These are phyloP conservation scores for Paracamarosporium sp. DNA, from an alignment of 2,329 filamentous ascomycete species.

Conservation along the genomic window DNA sequence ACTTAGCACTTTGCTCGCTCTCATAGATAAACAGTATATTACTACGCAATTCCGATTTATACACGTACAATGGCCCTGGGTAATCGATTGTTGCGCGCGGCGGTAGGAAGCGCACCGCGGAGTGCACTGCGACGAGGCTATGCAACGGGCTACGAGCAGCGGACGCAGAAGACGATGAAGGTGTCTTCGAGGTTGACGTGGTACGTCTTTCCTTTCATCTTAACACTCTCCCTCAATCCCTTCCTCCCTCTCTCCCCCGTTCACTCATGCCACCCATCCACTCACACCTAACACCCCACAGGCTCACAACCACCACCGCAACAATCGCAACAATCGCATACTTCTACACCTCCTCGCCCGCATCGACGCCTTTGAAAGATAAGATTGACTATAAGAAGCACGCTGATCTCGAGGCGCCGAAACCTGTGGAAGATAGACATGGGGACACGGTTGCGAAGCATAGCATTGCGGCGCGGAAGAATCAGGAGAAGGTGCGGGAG, in stretches of 20 bases:
- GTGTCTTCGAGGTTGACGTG: constrained; percentile 25
- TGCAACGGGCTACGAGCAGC: constrained; percentile 27
- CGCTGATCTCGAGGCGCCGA: constrained; percentile 24
- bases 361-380: neutral
- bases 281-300: constrained; percentile 1
- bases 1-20: neutral
- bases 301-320: constrained; percentile 26
- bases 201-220: constrained; percentile 11
- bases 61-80: neutral
- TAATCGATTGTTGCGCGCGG: neutral
- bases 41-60: neutral
- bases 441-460: constrained; percentile 33
- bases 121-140: constrained; percentile 10
- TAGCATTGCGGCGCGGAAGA: constrained; percentile 32
- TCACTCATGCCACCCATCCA: neutral
- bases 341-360: constrained; percentile 14
- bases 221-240: neutral
- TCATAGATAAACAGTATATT: too few species aligned
- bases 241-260: neutral
- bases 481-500: constrained; percentile 26
- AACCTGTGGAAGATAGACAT: constrained; percentile 33
- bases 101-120: neutral
- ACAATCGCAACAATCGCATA: constrained; percentile 21
- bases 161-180: constrained; percentile 23
- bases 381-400: neutral